These are phyloP conservation scores for Colletotrichum euphorbiae DNA, from an alignment of 2,329 filamentous ascomycete genomes.

Conservation along the genomic window DNA sequence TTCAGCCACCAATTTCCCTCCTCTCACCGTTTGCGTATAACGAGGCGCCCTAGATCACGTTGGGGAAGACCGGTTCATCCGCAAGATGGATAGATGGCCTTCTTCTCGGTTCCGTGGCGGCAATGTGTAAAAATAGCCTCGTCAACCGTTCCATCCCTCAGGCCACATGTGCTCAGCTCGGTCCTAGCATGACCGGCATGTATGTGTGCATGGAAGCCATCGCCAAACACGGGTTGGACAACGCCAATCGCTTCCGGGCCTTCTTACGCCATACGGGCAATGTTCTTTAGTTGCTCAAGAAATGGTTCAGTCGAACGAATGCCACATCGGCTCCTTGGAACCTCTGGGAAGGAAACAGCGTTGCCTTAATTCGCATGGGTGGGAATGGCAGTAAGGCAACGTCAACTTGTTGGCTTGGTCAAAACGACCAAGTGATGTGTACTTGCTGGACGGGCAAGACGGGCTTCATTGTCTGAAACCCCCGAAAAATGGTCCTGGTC, in stretches of 20 bases:
- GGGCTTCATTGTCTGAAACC: neutral
- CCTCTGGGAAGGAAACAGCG: neutral
- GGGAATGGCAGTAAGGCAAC: too few relatives aligned
- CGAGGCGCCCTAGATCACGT: neutral
- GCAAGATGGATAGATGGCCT: neutral
- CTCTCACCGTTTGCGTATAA: neutral
- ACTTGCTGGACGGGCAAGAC: neutral
- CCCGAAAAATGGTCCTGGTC: neutral
- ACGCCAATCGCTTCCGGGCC: neutral
- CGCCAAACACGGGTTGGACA: neutral
- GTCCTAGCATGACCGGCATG: neutral
- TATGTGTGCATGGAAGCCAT: neutral
- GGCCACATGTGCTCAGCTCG: too few relatives aligned
- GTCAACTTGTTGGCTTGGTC: too few relatives aligned
- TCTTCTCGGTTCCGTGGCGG: too few relatives aligned
- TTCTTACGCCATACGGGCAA: neutral
- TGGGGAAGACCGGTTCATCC: neutral
- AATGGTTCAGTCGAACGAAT: too few relatives aligned
- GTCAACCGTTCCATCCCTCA: too few relatives aligned
- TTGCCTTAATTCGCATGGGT: neutral
- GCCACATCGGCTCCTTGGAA: too few relatives aligned
- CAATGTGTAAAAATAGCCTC: too few relatives aligned
- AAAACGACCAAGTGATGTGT: neutral
- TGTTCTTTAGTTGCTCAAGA: neutral
- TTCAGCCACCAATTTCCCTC: conserved; percentile 26